These are phyloP conservation scores for Teratosphaeria viscida DNA, from an alignment of 2,329 filamentous ascomycete genomes.

Conservation along the genomic window DNA sequence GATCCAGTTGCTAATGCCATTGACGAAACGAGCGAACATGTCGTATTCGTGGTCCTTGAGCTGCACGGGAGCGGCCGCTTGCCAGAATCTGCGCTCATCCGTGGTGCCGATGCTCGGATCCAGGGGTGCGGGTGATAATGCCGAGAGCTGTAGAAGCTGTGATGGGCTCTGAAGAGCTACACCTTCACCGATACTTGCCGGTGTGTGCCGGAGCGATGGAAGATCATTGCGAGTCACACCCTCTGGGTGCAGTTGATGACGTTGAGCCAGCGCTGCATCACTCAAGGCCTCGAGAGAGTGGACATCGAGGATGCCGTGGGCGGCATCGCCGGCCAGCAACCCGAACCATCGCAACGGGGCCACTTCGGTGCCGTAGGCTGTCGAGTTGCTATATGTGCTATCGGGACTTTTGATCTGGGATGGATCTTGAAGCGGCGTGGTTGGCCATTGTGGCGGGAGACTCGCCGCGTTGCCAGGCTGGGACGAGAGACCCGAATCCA, in stretches of 20 bases:
- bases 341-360: slow-evolving; percentile 42
- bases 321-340: slow-evolving; percentile 35
- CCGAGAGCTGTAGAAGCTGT: slow-evolving; percentile 14
- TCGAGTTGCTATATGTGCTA: slow-evolving; percentile 18
- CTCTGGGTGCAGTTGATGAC: slow-evolving; percentile 12
- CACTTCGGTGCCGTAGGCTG: slow-evolving; percentile 26
- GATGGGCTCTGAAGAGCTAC: slow-evolving; percentile 15
- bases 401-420: slow-evolving; percentile 14
- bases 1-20: slow-evolving; percentile 28
- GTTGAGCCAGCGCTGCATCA: slow-evolving; percentile 14
- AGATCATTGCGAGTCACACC: slow-evolving; percentile 4
- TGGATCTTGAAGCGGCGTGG: slow-evolving; percentile 8
- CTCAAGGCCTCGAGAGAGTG: slow-evolving; percentile 14
- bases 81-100: slow-evolving; percentile 20
- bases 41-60: slow-evolving; percentile 29
- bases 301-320: slow-evolving; percentile 16
- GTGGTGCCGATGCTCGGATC: slow-evolving; percentile 6
- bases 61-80: slow-evolving; percentile 12
- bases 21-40: slow-evolving; percentile 32
- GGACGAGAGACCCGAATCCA: background rate
- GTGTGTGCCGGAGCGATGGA: slow-evolving; percentile 4
- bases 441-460: slow-evolving; percentile 1
- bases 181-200: slow-evolving; percentile 8
- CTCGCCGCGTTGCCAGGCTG: background rate
- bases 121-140: slow-evolving; percentile 10